These are phyloP conservation scores for Rhododendron ferrugineum DNA, from an alignment of 148 eudicot species.

Conservation along the genomic window DNA sequence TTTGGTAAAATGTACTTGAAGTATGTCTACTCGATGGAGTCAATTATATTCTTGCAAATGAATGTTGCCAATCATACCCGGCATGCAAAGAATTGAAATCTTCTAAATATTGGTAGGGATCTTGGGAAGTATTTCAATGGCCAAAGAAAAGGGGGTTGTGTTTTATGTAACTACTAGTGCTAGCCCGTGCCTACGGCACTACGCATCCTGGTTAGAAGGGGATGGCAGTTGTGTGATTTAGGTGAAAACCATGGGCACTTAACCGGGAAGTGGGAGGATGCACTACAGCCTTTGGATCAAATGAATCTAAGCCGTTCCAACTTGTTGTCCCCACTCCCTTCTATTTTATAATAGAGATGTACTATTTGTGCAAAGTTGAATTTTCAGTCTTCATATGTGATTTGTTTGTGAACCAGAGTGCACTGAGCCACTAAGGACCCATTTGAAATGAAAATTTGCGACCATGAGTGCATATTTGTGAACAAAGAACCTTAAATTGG, in stretches of 20 bases:
- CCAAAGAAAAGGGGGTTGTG: neutral
- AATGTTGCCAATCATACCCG: neutral
- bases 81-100: neutral
- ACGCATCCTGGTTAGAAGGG: too few relatives aligned
- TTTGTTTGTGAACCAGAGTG: neutral
- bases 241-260: too few relatives aligned
- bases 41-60: neutral
- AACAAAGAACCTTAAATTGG: neutral
- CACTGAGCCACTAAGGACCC: neutral
- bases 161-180: neutral
- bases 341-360: neutral
- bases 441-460: neutral
- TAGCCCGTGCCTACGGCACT: too few relatives aligned
- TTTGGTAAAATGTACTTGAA: neutral
- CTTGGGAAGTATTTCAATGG: neutral
- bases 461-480: neutral
- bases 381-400: neutral
- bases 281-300: too few relatives aligned
- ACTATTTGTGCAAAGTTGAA: neutral
- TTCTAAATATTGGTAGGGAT: neutral
- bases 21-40: neutral
- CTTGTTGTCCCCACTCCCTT: too few relatives aligned
- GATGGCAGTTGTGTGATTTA: too few relatives aligned
- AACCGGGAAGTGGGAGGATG: too few relatives aligned
- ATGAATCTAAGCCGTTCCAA: too few relatives aligned